Evolutionary conservation across 306 rosid genomes (phyloP).

Genomic region (Heteromeles arbutifolia): DNA sequence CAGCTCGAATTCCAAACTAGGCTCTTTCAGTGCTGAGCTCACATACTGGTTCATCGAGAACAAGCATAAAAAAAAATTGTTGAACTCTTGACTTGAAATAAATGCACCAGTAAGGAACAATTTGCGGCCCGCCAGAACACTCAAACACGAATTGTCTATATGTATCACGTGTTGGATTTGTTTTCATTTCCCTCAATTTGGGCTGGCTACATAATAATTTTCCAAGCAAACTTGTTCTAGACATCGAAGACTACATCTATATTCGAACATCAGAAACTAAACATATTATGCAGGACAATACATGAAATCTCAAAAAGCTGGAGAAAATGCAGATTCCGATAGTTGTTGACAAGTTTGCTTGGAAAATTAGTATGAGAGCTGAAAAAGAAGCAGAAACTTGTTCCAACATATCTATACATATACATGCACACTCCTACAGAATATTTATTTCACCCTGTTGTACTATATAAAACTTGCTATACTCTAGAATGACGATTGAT

Average conservation of each 20-base stretch:
- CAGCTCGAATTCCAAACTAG: constrained; percentile 67
- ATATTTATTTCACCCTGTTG: neutral
- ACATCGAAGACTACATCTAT: neutral
- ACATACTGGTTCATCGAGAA: constrained; percentile 51
- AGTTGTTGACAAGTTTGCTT: neutral
- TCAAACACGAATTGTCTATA: too few species aligned
- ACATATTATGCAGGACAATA: neutral
- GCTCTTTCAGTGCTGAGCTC: constrained; percentile 65
- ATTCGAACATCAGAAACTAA: neutral
- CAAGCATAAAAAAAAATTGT: neutral
- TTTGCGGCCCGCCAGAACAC: neutral
- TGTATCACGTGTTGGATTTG: neutral
- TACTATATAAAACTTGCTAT: neutral
- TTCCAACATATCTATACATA: neutral
- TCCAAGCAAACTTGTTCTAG: neutral
- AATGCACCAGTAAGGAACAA: neutral
- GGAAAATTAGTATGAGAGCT: too few species aligned
- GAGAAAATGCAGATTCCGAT: neutral
- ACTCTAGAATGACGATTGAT: neutral
- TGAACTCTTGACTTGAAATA: constrained; percentile 2
- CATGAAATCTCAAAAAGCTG: neutral
- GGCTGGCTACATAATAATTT: neutral
- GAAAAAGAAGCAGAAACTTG: neutral
- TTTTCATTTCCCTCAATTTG: neutral
- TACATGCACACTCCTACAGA: neutral